Base-by-base conservation (phyloP, 225 moss, liverwort and hornwort species). In the Physcomitrium patens region DNA sequence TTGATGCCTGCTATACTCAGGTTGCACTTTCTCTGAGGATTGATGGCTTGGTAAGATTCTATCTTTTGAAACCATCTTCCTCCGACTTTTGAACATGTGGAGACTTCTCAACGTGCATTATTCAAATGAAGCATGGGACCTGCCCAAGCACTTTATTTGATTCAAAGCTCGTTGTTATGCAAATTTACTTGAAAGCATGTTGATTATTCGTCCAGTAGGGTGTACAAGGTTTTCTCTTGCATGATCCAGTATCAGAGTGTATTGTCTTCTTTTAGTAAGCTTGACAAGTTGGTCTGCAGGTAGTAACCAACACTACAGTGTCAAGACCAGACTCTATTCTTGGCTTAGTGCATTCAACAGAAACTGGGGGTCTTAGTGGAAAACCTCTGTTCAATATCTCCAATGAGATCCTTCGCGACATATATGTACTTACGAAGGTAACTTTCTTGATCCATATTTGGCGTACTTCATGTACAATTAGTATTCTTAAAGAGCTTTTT, bases 331-430 rank as follows among this genome's bases (percentile, higher is more conserved):
- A 91, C 18, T 75, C 85, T 54, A 71, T 99, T 57, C 86, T 87
- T 78, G 91, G 90, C 26, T 83, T 93, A 16, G 78, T 87, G 42
- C 83, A 99, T 55, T 91, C 89, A 7, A 87, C 86, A 22, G 94
- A 99, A 83, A 79, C 83, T 78, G 97, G 97, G 50, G 94, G 97
- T 57, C 90, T 99, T 17, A 99, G 97, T 87, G 97, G 97, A 37
- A 93, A 89, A 75, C 97, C 97, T 12, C 76, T 99, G 23, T 87
- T 79, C n/a, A 76, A 83, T 74, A 81, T 90, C 79, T 85, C 93
- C 8, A 99, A 90, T 48, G 87, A 94, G 48, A 91, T 99, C 60
- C 91, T 99, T 13, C 81, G 94, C 56, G 93, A 99, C 53, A 94
- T 99, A 90, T 99, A 91, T 80, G 81, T 85, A 67, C 91, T 91